phyloP scores from a whole-genome alignment of 2,329 filamentous ascomycete species.

The Exophiala sp. region DNA sequence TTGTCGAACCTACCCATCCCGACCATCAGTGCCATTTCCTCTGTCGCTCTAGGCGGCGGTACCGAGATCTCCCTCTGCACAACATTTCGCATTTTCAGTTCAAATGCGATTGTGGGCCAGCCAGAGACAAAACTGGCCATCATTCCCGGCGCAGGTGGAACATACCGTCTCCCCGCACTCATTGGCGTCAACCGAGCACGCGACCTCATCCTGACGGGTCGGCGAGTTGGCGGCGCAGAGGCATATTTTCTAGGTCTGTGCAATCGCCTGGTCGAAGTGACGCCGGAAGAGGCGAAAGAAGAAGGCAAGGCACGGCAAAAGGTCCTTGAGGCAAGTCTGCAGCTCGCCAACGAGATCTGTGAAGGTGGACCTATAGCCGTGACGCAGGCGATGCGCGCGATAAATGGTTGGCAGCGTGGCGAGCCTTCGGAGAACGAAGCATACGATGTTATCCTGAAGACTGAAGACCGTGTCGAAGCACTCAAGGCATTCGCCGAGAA shows the following conservation, averaged over 20 bases:
- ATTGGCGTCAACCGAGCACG: constrained; percentile 79
- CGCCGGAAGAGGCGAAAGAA: constrained; percentile 51
- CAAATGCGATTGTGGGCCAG: constrained; percentile 72
- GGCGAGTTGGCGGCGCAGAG: constrained; percentile 77
- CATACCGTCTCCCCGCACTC: constrained; percentile 76
- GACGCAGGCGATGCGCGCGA: constrained; percentile 72
- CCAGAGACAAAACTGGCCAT: constrained; percentile 93
- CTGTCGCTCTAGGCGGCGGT: constrained; percentile 83
- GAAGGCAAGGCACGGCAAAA: constrained; percentile 60
- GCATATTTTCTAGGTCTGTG: constrained; percentile 89
- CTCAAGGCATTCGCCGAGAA: constrained; percentile 79
- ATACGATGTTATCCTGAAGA: constrained; percentile 78
- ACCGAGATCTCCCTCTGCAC: constrained; percentile 89
- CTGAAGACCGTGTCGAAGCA: constrained; percentile 84
- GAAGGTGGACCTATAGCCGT: constrained; percentile 84
- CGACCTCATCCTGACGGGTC: constrained; percentile 84
- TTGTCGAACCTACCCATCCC: constrained; percentile 78
- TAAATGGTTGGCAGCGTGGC: constrained; percentile 61
- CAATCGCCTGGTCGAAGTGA: constrained; percentile 81
- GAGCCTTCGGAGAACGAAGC: constrained; percentile 82
- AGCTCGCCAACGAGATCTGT: constrained; percentile 79
- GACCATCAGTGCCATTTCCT: constrained; percentile 83
- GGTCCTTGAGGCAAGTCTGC: constrained; percentile 71
- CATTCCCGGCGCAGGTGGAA: constrained; percentile 90
- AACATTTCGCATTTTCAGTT: constrained; percentile 81